These are phyloP conservation scores for Colletotrichum sp. DNA, from an alignment of 2,329 filamentous ascomycete genomes.

Conservation along the genomic window DNA sequence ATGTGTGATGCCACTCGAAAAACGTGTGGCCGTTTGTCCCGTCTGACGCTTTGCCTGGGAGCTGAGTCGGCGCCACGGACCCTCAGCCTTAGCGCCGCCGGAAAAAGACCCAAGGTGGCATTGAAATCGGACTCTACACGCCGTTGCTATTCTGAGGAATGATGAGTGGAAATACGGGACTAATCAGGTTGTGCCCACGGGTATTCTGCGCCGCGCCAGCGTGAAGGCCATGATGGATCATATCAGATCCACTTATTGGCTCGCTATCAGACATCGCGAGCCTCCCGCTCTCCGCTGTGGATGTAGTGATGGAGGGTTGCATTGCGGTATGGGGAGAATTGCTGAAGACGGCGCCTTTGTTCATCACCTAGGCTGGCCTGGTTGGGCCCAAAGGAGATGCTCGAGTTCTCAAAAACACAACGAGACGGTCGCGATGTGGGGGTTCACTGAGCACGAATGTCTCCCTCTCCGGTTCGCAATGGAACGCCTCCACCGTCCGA, in stretches of 20 bases:
- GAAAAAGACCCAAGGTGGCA: neutral
- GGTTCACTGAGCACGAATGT: neutral
- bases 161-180: neutral
- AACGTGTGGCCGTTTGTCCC: constrained; percentile 1
- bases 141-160: neutral
- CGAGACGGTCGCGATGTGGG: neutral
- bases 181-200: neutral
- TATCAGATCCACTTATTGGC: neutral
- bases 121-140: neutral
- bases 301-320: constrained; percentile 2
- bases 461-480: neutral
- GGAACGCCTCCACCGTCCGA: neutral
- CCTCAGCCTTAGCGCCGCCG: neutral
- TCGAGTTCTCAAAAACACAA: neutral
- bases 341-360: neutral
- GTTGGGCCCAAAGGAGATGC: neutral
- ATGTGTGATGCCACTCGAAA: neutral
- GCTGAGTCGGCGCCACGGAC: neutral
- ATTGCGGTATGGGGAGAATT: neutral
- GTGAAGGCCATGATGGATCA: neutral
- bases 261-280: neutral
- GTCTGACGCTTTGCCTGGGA: neutral
- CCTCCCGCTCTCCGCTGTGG: neutral
- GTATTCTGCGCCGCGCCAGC: neutral
- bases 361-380: neutral